Evolutionary conservation across 148 eudicot species (phyloP).

Genomic region (Silene latifolia): DNA sequence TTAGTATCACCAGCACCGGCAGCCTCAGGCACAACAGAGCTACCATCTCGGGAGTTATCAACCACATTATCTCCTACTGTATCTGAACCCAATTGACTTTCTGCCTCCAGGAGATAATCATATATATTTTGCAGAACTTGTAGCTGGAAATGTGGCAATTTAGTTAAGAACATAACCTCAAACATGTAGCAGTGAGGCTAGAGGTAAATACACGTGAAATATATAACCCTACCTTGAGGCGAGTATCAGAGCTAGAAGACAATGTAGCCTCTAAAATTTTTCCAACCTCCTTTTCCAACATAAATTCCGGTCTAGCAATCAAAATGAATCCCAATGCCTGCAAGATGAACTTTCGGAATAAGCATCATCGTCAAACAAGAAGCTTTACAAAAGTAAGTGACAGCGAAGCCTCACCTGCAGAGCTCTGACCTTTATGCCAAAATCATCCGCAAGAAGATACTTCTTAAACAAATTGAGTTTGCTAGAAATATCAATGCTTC

Average conservation of each 20-base stretch:
- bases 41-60: slow-evolving; percentile 40
- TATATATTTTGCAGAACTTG: slow-evolving; percentile 86
- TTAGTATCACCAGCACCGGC: slow-evolving; percentile 99
- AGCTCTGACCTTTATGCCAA: slow-evolving; percentile 75
- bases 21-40: slow-evolving; percentile 79
- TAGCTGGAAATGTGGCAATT: slow-evolving; percentile 46
- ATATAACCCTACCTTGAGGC: slow-evolving; percentile 63
- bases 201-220: slow-evolving; percentile 13
- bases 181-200: background rate
- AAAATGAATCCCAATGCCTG: slow-evolving; percentile 91
- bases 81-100: slow-evolving; percentile 67
- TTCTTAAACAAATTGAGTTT: slow-evolving; percentile 75
- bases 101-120: slow-evolving; percentile 94
- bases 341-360: slow-evolving; percentile 21
- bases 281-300: slow-evolving; percentile 81
- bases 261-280: slow-evolving; percentile 68
- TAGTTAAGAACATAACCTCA: slow-evolving; percentile 13
- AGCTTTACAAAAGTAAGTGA: background rate
- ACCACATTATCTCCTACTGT: slow-evolving; percentile 36
- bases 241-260: slow-evolving; percentile 62
- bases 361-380: slow-evolving; percentile 16
- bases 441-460: slow-evolving; percentile 83
- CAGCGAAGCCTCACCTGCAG: slow-evolving; percentile 56
- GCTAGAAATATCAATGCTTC: slow-evolving; percentile 45
- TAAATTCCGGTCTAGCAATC: slow-evolving; percentile 88